Conservation (phyloP, 768 basidiomycete species). For the Lactarius sanguifluus region DNA sequence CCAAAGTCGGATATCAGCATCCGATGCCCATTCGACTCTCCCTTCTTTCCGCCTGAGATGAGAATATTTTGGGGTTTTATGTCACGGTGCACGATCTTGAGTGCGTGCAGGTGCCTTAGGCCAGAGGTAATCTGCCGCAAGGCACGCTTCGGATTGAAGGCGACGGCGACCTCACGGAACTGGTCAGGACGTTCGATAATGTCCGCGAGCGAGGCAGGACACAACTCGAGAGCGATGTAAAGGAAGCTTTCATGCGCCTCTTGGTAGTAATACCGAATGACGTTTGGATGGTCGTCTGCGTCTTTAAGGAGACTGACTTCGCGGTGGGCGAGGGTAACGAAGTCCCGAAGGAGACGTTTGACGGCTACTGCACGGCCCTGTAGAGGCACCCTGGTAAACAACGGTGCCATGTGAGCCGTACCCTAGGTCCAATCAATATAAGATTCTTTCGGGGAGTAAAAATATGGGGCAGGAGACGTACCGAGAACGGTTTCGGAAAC, state of each 20-base stretch:
- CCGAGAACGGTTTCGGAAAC: conserved; percentile 78
- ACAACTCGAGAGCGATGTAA: conserved; percentile 95
- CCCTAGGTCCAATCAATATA: conserved; percentile 48
- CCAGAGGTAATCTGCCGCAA: conserved; percentile 85
- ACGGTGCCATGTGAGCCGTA: conserved; percentile 97
- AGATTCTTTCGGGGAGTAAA: background rate
- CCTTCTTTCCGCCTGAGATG: conserved; percentile 67
- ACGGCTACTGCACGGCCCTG: conserved; percentile 98
- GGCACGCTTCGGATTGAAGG: conserved; percentile 86
- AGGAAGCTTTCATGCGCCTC: conserved; percentile 92
- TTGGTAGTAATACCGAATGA: conserved; percentile 98
- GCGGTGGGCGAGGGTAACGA: conserved; percentile 89
- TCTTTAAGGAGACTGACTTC: conserved; percentile 95
- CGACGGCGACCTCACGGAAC: conserved; percentile 71
- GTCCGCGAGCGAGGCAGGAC: conserved; percentile 87
- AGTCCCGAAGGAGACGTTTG: conserved; percentile 92
- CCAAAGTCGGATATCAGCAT: conserved; percentile 98
- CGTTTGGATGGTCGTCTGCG: conserved; percentile 97
- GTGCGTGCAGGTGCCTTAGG: conserved; percentile 83
- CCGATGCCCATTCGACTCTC: conserved; percentile 51
- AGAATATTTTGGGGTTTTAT: conserved; percentile 99
- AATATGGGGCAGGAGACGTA: conserved; percentile 37
- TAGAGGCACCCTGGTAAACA: conserved; percentile 91
- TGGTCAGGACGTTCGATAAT: conserved; percentile 78
- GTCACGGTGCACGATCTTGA: conserved; percentile 97